A percentile compares a stretch with the other conserved stretches of the same genome.
Conservation (phyloP, 2,329 filamentous ascomycete genomes). For the Trichoderma citrinoviride region DNA sequence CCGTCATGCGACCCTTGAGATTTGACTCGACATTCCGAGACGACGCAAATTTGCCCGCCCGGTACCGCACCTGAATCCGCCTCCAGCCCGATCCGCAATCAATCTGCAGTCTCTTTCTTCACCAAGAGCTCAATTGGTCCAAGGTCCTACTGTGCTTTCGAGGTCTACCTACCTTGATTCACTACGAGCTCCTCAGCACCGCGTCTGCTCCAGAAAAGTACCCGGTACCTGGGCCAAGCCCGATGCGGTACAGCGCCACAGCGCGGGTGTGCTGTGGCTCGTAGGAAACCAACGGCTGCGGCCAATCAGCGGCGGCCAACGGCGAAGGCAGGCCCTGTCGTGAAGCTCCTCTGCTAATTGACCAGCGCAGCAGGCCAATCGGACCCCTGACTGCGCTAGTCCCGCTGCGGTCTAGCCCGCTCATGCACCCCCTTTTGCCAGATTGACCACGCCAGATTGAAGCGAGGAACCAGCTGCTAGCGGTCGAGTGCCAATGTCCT, state of each 20-base stretch:
- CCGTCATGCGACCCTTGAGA: constrained; percentile 15
- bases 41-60: background rate
- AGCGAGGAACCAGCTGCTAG: constrained; percentile 9
- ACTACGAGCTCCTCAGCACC: background rate
- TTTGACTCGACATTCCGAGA: constrained; percentile 15
- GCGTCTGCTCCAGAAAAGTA: constrained; percentile 4
- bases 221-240: constrained; percentile 15
- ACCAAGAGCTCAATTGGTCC: background rate
- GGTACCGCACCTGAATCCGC: background rate
- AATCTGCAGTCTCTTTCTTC: background rate
- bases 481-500: background rate
- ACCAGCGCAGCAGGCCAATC: constrained; percentile 17
- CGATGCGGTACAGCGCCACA: constrained; percentile 22
- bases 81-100: background rate
- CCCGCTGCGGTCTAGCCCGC: constrained; percentile 7
- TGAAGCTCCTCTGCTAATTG: constrained; percentile 15
- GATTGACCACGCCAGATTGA: constrained; percentile 18
- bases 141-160: background rate
- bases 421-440: constrained; percentile 24
- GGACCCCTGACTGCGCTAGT: constrained; percentile 19
- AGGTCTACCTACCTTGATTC: background rate
- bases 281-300: background rate
- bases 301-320: constrained; percentile 19
- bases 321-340: background rate
- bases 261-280: constrained; percentile 17